These are phyloP conservation scores for Stylonectria norvegica DNA, from an alignment of 2,329 filamentous ascomycete genomes.

Conservation along the genomic window DNA sequence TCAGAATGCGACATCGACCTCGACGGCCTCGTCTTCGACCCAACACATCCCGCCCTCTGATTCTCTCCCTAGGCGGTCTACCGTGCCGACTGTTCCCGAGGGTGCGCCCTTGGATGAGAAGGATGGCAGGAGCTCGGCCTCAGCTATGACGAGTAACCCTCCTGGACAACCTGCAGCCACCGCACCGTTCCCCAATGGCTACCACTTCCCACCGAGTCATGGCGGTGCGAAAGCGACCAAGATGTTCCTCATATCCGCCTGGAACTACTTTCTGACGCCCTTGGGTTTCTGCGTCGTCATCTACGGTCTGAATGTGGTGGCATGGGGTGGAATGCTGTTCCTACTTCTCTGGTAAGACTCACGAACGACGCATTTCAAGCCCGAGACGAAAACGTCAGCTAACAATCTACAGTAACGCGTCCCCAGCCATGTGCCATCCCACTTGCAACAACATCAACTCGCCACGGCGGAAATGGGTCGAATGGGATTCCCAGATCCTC, in stretches of 20 bases:
- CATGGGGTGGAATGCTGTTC: conserved; percentile 91
- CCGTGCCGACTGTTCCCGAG: conserved; percentile 17
- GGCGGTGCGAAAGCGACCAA: conserved; percentile 56
- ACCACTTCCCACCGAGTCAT: conserved; percentile 62
- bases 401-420: conserved; percentile 20
- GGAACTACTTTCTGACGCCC: conserved; percentile 71
- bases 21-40: conserved; percentile 13
- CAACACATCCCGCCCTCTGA: conserved; percentile 18
- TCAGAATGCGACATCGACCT: conserved; percentile 18
- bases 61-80: conserved; percentile 21
- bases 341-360: conserved; percentile 71
- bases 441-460: conserved; percentile 70
- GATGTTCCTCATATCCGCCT: conserved; percentile 59
- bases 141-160: conserved; percentile 6
- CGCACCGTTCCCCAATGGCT: conserved; percentile 57
- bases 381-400: not conserved
- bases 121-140: conserved; percentile 2
- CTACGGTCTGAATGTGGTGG: conserved; percentile 79
- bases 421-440: conserved; percentile 69
- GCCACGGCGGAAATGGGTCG: conserved; percentile 78
- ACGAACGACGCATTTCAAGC: conserved; percentile 9
- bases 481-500: conserved; percentile 74
- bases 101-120: conserved; percentile 15
- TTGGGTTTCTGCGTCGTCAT: conserved; percentile 73
- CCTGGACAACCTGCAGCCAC: conserved; percentile 28